Evolutionary conservation across 2,329 filamentous ascomycete species (phyloP).

Genomic region (Cladosporium sphaerospermum): DNA sequence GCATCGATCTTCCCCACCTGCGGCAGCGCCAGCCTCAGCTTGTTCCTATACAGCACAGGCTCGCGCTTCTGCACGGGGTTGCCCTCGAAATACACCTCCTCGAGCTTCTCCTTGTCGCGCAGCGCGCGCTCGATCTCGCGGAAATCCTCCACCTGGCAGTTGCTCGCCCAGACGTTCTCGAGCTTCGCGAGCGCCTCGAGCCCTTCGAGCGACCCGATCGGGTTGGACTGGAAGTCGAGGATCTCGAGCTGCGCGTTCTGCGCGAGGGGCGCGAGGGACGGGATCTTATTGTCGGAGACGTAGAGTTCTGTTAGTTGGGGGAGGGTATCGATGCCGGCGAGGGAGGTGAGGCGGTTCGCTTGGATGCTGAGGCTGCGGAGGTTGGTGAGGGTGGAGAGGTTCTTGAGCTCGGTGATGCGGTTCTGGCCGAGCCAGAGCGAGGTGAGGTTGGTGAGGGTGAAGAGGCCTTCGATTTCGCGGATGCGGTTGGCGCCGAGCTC

Average conservation of each 20-base stretch:
- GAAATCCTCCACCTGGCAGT: conserved; percentile 76
- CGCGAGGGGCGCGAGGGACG: conserved; percentile 63
- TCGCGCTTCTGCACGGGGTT: conserved; percentile 77
- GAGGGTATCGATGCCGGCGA: conserved; percentile 68
- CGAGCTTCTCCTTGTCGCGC: conserved; percentile 68
- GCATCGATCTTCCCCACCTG: conserved; percentile 93
- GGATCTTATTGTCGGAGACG: conserved; percentile 88
- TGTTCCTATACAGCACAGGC: conserved; percentile 88
- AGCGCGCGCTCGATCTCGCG: conserved; percentile 73
- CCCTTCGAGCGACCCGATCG: conserved; percentile 67
- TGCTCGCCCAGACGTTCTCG: conserved; percentile 91
- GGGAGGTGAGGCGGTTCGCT: conserved; percentile 79
- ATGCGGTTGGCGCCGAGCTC: conserved; percentile 92
- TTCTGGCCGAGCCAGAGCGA: conserved; percentile 95
- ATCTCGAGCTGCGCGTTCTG: conserved; percentile 56
- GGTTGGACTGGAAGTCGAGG: conserved; percentile 86
- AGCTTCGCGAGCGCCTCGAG: conserved; percentile 63
- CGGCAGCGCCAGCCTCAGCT: conserved; percentile 79
- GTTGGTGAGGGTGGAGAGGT: conserved; percentile 67
- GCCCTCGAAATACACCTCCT: conserved; percentile 94
- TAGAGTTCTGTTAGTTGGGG: conserved; percentile 84
- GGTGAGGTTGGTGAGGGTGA: conserved; percentile 69
- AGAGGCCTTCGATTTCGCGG: conserved; percentile 78
- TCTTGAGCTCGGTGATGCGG: conserved; percentile 80
- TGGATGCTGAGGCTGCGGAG: conserved; percentile 89